Conservation (phyloP, 2,329 filamentous ascomycete species). For the Colletotrichum magnum region DNA sequence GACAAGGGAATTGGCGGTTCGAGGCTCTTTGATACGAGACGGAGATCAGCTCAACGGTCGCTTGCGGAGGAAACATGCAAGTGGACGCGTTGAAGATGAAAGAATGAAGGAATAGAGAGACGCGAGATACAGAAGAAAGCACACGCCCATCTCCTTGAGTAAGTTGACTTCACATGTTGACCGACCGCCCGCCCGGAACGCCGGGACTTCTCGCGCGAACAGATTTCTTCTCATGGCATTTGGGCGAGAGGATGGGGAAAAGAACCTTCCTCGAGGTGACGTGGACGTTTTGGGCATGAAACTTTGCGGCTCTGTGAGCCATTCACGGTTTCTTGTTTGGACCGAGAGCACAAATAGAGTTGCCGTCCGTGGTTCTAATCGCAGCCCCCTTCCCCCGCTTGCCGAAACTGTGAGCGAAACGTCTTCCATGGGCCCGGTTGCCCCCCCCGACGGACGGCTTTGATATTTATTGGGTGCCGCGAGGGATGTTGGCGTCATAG, state of each 20-base stretch:
- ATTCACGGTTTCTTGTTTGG: constrained; percentile 32
- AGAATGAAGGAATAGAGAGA: too few species aligned
- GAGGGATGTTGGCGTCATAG: constrained; percentile 11
- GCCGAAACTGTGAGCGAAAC: constrained; percentile 28
- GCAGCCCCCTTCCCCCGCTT: constrained; percentile 11
- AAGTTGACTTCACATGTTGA: constrained; percentile 12
- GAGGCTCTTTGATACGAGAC: background rate
- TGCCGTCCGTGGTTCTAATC: constrained; percentile 18
- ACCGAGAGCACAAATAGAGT: constrained; percentile 18
- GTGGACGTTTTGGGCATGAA: constrained; percentile 33
- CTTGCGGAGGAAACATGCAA: background rate
- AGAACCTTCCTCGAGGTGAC: constrained; percentile 6
- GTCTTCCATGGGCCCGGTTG: background rate
- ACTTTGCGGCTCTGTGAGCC: constrained; percentile 30
- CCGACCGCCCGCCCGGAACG: background rate
- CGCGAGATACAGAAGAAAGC: too few species aligned
- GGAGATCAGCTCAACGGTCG: background rate
- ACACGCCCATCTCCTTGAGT: background rate
- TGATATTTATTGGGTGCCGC: constrained; percentile 13
- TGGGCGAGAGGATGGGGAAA: too few species aligned
- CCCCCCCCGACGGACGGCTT: background rate
- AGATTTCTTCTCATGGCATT: constrained; percentile 8
- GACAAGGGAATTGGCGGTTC: background rate
- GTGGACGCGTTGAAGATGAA: too few species aligned
- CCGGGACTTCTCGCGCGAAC: constrained; percentile 7